Base-by-base conservation (phyloP, 768 basidiomycete species). In the Leccinum longicurvipes region DNA sequence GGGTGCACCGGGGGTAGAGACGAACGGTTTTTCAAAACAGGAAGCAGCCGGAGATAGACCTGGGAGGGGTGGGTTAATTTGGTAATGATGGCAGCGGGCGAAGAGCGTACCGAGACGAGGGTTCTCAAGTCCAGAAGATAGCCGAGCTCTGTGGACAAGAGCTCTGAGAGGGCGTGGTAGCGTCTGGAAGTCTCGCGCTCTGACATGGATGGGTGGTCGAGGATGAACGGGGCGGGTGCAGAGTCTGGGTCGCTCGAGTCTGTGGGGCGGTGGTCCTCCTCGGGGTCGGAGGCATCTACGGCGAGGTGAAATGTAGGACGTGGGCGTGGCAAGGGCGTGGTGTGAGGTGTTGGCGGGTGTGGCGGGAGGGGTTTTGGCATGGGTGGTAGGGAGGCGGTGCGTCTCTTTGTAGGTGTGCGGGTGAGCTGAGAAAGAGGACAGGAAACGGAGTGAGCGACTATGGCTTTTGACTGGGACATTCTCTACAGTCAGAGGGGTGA, bases 71-170 rank as follows among this genome's bases (percentile, higher is more conserved):
- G 31, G 19, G 29, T 52, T 47, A 61, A 42, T 25, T 31, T 29
- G 15, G 49, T 7, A 21, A 51, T 1, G 50, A 45, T 15, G 10
- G 52, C 32, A 47, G 54, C 49, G 51, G 57, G 57, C 14, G 46
- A n/a, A 1, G 29, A n/a, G 72, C 80, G 57, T 68, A 92, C 93
- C 60, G 80, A 79, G 54, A 93, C 88, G 44, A 98, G 78, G 9
- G 81, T 81, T 57, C 84, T 82, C 63, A 98, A 72, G 71, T 95
- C 93, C 50, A 78, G 68, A 9, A 93, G 78, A 69, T 98, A 98
- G 7, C 84, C 83, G 19, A 83, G 76, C 75, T 98, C 96, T 1
- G 93, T 95, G 55, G 82, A 77, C 24, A 98, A 78, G 39, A 98
- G 76, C 72, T 98, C 96, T 60, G 84, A 78, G 49, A 98, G 80